Percentiles rank a stretch among this genome's conserved stretches.
Conservation (phyloP, 1,139 yeast species). For the Lodderomyces orthopsilosis region DNA sequence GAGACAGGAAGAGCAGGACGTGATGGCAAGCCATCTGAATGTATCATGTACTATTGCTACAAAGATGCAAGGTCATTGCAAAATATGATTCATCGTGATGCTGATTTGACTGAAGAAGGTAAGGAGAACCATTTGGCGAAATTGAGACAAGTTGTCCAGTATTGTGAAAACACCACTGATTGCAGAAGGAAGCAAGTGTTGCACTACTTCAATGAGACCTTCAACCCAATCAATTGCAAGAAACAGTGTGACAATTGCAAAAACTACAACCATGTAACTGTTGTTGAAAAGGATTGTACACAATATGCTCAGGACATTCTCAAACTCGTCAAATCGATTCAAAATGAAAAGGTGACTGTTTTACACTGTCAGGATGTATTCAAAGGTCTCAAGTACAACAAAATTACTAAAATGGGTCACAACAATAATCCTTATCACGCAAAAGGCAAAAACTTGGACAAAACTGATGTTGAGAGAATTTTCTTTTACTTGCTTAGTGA, state of each 20-base stretch:
- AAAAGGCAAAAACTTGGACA: slow-evolving; percentile 58
- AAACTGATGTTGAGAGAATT: slow-evolving; percentile 74
- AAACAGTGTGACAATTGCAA: slow-evolving; percentile 86
- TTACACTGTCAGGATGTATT: slow-evolving; percentile 81
- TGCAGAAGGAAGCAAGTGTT: slow-evolving; percentile 87
- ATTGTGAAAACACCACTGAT: slow-evolving; percentile 87
- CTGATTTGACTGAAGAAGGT: slow-evolving; percentile 58
- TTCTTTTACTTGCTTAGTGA: slow-evolving; percentile 74
- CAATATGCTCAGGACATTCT: slow-evolving; percentile 59
- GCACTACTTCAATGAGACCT: slow-evolving; percentile 83
- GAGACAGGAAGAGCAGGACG: slow-evolving; percentile 99
- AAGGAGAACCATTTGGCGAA: slow-evolving; percentile 78
- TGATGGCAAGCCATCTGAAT: slow-evolving; percentile 80
- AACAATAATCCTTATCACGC: slow-evolving; percentile 65
- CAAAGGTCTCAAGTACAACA: slow-evolving; percentile 68
- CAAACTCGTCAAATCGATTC: slow-evolving; percentile 54
- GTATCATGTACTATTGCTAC: slow-evolving; percentile 77
- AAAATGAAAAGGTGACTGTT: slow-evolving; percentile 64
- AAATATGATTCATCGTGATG: slow-evolving; percentile 74
- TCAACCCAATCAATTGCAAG: slow-evolving; percentile 63
- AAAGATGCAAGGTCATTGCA: slow-evolving; percentile 75
- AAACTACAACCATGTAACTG: slow-evolving; percentile 39
- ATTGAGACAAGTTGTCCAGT: slow-evolving; percentile 80
- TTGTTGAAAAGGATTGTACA: slow-evolving; percentile 68
- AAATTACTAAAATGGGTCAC: slow-evolving; percentile 63